phyloP scores from a whole-genome alignment of 345 rosid genomes.

The Pugionium cornutum region DNA sequence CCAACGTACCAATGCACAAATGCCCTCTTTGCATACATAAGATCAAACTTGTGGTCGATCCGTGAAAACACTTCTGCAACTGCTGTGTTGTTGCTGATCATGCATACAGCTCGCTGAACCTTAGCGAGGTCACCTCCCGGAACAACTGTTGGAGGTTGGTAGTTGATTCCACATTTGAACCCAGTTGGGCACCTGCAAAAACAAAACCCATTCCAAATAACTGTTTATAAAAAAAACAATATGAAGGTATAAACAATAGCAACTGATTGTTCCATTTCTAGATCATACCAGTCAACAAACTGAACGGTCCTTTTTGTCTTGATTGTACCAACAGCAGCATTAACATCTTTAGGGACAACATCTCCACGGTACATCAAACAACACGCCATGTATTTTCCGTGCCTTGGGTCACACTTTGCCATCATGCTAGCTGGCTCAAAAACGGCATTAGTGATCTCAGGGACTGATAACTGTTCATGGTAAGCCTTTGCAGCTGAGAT shows the following conservation, averaged over 20 bases:
- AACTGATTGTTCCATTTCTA: neutral
- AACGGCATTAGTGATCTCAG: constrained; percentile 68
- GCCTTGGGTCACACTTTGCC: constrained; percentile 75
- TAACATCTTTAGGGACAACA: constrained; percentile 70
- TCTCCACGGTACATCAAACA: constrained; percentile 77
- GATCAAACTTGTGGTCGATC: constrained; percentile 70
- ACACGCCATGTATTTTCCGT: constrained; percentile 73
- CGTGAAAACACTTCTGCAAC: constrained; percentile 69
- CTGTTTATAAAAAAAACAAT: neutral
- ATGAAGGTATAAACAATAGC: neutral
- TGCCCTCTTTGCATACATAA: constrained; percentile 68
- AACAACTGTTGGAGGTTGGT: constrained; percentile 57
- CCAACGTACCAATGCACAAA: constrained; percentile 76
- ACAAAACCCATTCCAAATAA: neutral
- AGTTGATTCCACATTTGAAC: constrained; percentile 45
- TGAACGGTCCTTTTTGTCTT: constrained; percentile 1
- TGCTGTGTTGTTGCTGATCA: constrained; percentile 75
- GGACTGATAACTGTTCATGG: constrained; percentile 66
- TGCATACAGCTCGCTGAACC: constrained; percentile 45
- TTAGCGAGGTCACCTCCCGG: constrained; percentile 72
- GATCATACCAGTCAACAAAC: constrained; percentile 58
- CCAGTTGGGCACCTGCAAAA: constrained; percentile 65
- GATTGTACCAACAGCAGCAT: constrained; percentile 66
- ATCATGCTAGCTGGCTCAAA: constrained; percentile 75
- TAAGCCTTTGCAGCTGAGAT: constrained; percentile 74